These are phyloP conservation scores for Paecilomyces dactylethromorphus DNA, from an alignment of 2,329 filamentous ascomycete genomes.

Conservation along the genomic window DNA sequence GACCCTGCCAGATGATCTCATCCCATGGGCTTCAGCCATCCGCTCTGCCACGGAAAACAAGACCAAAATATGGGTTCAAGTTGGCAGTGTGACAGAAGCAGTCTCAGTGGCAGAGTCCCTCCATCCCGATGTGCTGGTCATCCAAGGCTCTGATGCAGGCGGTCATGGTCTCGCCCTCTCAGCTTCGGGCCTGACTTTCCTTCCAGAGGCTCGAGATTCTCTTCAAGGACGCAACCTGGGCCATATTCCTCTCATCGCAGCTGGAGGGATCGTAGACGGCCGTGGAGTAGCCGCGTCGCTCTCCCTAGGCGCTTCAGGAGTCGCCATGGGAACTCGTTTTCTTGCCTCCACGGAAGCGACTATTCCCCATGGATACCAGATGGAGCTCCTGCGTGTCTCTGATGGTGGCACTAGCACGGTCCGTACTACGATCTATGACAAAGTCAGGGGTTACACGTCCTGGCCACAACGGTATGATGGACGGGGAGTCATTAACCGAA, in stretches of 20 bases:
- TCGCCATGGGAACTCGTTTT: constrained; percentile 59
- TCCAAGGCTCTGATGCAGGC: constrained; percentile 50
- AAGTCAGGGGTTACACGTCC: constrained; percentile 46
- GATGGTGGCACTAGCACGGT: constrained; percentile 49
- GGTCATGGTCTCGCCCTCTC: constrained; percentile 45
- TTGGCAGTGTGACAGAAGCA: constrained; percentile 45
- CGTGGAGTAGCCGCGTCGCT: constrained; percentile 46
- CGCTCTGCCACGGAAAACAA: constrained; percentile 28
- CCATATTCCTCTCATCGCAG: constrained; percentile 43
- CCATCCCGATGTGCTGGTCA: constrained; percentile 45
- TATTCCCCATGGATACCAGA: constrained; percentile 44
- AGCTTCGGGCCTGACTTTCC: constrained; percentile 41
- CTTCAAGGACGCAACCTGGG: constrained; percentile 17
- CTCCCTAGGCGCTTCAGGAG: constrained; percentile 47
- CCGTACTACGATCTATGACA: constrained; percentile 5
- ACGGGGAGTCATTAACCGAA: constrained; percentile 52
- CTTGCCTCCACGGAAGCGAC: constrained; percentile 47
- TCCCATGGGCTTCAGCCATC: constrained; percentile 30
- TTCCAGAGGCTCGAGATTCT: constrained; percentile 46
- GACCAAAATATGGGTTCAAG: constrained; percentile 48
- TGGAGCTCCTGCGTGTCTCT: constrained; percentile 40
- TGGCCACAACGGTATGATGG: constrained; percentile 56
- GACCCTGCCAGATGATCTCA: constrained; percentile 18
- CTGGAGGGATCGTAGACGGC: constrained; percentile 49
- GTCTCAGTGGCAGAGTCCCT: constrained; percentile 28